These are phyloP conservation scores for Thraustochytrium striatum DNA, from an alignment of 352 stramenopile genomes.

Conservation along the genomic window DNA sequence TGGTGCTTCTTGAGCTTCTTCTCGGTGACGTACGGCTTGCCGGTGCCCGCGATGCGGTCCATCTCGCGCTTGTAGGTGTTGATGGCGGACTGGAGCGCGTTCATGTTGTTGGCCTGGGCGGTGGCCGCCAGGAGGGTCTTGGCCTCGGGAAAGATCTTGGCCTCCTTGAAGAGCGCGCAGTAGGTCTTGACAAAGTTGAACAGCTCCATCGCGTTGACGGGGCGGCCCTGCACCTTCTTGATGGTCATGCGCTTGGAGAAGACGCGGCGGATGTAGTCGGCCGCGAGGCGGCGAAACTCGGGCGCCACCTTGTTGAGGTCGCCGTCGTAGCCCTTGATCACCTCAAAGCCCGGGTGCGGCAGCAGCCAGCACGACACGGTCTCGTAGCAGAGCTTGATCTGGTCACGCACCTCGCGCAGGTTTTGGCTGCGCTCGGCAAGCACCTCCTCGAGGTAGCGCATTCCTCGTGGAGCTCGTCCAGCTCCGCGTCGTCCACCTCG, in stretches of 20 bases:
- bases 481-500: conserved; percentile 77
- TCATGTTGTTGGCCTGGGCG: conserved; percentile 93
- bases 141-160: conserved; percentile 90
- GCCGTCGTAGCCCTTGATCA: conserved; percentile 93
- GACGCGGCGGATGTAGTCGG: conserved; percentile 87
- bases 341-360: conserved; percentile 89
- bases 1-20: conserved; percentile 83
- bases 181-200: conserved; percentile 93
- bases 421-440: conserved; percentile 86
- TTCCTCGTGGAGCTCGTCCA: conserved; percentile 34
- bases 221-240: conserved; percentile 89
- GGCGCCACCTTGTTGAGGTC: conserved; percentile 86
- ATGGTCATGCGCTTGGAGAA: conserved; percentile 80
- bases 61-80: conserved; percentile 87
- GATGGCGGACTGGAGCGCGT: conserved; percentile 64
- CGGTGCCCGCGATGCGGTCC: conserved; percentile 76
- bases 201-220: conserved; percentile 87
- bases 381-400: conserved; percentile 95
- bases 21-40: conserved; percentile 76
- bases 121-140: conserved; percentile 95
- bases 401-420: conserved; percentile 82
- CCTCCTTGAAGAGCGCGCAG: conserved; percentile 88
- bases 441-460: conserved; percentile 65
- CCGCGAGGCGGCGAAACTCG: conserved; percentile 87
- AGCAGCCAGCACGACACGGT: conserved; percentile 89